Percentiles rank a stretch among this genome's conserved stretches.
phyloP scores from a whole-genome alignment of 768 basidiomycete species.

The Tulasnella sp. region DNA sequence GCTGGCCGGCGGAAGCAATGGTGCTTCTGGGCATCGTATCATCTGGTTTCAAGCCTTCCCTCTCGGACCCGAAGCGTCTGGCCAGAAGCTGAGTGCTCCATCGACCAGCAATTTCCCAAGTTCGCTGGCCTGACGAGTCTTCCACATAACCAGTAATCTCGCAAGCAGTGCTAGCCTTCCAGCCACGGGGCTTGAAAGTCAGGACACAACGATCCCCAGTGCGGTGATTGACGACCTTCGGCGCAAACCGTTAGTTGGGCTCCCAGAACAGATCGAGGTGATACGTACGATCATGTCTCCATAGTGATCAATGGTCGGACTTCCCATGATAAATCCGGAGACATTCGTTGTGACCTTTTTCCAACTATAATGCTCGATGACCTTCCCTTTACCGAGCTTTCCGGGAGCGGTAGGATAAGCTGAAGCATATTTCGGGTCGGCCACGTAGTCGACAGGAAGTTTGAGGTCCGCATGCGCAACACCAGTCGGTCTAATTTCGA shows the following conservation, averaged over 20 bases:
- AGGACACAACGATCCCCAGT: conserved; percentile 79
- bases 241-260: neutral
- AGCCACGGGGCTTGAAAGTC: conserved; percentile 93
- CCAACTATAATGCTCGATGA: conserved; percentile 88
- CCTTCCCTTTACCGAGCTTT: conserved; percentile 28
- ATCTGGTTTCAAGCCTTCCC: conserved; percentile 60
- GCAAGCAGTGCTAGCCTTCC: conserved; percentile 83
- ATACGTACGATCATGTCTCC: conserved; percentile 81
- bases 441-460: conserved; percentile 54
- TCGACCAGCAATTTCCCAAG: conserved; percentile 84
- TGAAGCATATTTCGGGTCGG: conserved; percentile 18
- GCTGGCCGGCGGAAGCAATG: conserved; percentile 33
- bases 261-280: neutral
- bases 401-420: conserved; percentile 11
- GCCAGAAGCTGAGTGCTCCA: conserved; percentile 96
- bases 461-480: conserved; percentile 79
- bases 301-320: conserved; percentile 81
- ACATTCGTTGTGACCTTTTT: conserved; percentile 88
- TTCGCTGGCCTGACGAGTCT: conserved; percentile 49
- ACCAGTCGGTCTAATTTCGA: conserved; percentile 95
- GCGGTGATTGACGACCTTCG: conserved; percentile 73
- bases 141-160: conserved; percentile 84
- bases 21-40: conserved; percentile 39
- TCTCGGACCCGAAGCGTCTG: conserved; percentile 49
- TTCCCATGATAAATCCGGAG: conserved; percentile 87